Conservation (phyloP, 176 grass and related monocot species). For the Otatea glauca region DNA sequence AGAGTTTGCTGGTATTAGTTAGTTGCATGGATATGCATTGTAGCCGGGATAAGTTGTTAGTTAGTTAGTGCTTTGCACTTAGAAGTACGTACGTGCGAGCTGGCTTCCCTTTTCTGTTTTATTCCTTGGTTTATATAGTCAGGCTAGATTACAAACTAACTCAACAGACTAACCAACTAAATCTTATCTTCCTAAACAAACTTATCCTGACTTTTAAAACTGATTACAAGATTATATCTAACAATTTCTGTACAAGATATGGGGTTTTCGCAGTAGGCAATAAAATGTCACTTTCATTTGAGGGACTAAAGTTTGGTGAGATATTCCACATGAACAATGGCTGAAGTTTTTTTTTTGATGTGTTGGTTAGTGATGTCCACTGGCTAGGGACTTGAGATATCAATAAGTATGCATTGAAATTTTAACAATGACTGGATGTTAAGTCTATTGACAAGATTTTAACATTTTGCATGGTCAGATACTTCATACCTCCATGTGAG, state of each 20-base stretch:
- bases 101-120: too few species aligned
- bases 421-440: background rate
- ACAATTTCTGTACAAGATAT: background rate
- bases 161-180: too few species aligned
- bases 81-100: too few species aligned
- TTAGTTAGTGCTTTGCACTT: too few species aligned
- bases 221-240: too few species aligned
- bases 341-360: background rate
- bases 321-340: conserved; percentile 5
- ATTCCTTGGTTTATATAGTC: too few species aligned
- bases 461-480: conserved; percentile 8
- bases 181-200: too few species aligned
- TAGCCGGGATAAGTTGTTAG: too few species aligned
- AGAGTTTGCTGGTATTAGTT: too few species aligned
- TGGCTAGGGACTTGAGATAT: conserved; percentile 1
- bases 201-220: too few species aligned
- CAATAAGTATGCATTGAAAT: conserved; percentile 5
- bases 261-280: background rate
- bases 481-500: conserved; percentile 57
- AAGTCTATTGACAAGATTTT: background rate
- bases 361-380: background rate
- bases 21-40: too few species aligned
- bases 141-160: too few species aligned
- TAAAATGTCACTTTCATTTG: background rate
- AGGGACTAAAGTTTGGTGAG: background rate